Base-by-base conservation (phyloP, 2,329 filamentous ascomycete genomes). In the Elsinoe batatas region DNA sequence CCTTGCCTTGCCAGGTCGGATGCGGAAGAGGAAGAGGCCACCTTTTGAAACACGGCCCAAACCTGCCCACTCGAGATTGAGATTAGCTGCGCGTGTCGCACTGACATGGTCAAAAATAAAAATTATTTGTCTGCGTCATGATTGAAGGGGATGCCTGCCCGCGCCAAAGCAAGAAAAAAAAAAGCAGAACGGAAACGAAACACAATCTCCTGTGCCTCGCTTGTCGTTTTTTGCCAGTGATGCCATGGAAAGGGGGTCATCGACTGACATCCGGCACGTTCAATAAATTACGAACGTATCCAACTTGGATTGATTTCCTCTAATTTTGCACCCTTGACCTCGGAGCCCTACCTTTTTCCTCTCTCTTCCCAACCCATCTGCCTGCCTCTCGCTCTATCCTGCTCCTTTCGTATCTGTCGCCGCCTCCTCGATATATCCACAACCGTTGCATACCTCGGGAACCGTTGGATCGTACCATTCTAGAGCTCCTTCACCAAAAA, bases 131-230 rank as follows among this genome's bases (percentile, higher is more conserved):
- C 47, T 51, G 47, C 47, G 47, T 51, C 47, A 51, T 51, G 47
- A 51, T 37, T 32, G 47, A 38, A 51, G 35, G 47, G 47, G 47
- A 33, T 44, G 40, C 40, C 26, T 26, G 40, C 18, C 40, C 40
- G 47, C 32, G 26, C 26, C 26, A 30, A 30, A 38, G 32, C 32
- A 38, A 22, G n/a, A 33, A 35, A 38, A 51, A 51, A 51, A 51
- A 51, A 33, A 49, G 35, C 32, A 51, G 47, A 32, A 26, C 47
- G 47, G 47, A 51, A 51, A 51, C 47, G 47, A 51, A 51, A 51
- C 47, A 17, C 15, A 51, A 35, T 35, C 32, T 35, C 44, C 47
- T 51, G 47, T 37, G 47, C 47, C 47, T 51, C 47, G 47, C 47
- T 51, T 51, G 47, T 37, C 47, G 13, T 13, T 51, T 51, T 38